These are phyloP conservation scores for Mucuna pruriens DNA, from an alignment of 306 rosid genomes.

Conservation along the genomic window DNA sequence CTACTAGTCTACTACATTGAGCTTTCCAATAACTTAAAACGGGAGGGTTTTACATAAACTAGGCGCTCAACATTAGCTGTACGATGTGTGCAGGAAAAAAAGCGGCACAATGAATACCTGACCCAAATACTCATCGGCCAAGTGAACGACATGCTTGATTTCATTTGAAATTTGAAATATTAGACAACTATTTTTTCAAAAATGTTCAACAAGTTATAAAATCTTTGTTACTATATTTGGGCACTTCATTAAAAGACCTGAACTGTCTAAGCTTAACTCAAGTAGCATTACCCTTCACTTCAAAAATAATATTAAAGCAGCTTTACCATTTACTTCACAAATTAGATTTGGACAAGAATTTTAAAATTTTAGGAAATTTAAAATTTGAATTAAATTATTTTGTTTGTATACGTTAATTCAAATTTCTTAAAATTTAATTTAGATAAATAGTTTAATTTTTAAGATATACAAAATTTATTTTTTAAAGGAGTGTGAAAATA, in stretches of 20 bases:
- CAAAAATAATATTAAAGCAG: not conserved
- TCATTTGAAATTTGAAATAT: not conserved
- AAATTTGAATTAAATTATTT: no score
- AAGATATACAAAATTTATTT: no score
- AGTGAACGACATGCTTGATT: not conserved
- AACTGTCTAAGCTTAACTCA: not conserved
- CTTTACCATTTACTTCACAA: not conserved
- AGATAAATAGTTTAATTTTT: no score
- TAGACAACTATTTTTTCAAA: not conserved
- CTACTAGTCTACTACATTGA: not conserved
- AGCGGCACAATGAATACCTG: no score
- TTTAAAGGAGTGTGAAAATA: no score
- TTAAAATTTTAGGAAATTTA: no score
- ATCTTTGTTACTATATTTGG: not conserved
- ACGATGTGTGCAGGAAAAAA: no score
- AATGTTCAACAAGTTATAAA: not conserved
- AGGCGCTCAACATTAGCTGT: not conserved
- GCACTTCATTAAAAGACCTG: not conserved
- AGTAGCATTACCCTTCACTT: not conserved
- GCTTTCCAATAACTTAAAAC: not conserved
- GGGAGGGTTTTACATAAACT: not conserved
- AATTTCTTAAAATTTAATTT: no score
- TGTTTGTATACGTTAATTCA: no score
- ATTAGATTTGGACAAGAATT: no score
- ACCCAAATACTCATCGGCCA: no score